Evolutionary conservation across 2,329 filamentous ascomycete genomes (phyloP).

Genomic region (Beauveria caledonica): DNA sequence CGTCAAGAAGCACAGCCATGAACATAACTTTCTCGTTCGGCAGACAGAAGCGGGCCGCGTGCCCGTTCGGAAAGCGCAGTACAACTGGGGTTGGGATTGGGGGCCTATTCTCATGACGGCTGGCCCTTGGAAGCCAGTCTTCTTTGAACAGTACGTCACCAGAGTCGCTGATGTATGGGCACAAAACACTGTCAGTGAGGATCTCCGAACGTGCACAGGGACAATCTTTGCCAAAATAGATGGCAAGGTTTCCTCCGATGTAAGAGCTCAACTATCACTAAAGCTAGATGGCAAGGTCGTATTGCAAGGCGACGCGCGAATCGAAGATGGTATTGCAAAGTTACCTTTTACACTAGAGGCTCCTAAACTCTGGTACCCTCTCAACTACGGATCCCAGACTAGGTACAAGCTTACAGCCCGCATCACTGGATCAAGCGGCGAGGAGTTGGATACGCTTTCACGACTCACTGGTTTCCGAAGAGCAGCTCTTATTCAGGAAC

Average conservation of each 20-base stretch:
- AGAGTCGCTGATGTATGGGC: conserved; percentile 51
- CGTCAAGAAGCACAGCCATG: conserved; percentile 41
- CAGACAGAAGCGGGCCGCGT: conserved; percentile 15
- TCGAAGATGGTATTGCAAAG: background rate
- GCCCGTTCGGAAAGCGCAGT: conserved; percentile 58
- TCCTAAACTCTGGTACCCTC: conserved; percentile 63
- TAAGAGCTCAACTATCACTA: conserved; percentile 21
- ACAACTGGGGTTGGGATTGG: conserved; percentile 68
- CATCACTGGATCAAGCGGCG: conserved; percentile 29
- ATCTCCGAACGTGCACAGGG: conserved; percentile 31
- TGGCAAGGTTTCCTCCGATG: conserved; percentile 20
- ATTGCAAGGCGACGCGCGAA: conserved; percentile 12
- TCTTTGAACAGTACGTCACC: conserved; percentile 53
- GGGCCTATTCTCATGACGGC: conserved; percentile 54
- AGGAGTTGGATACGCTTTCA: conserved; percentile 39
- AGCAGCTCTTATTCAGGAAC: conserved; percentile 45
- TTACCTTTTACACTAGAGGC: conserved; percentile 20
- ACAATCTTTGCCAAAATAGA: conserved; percentile 29
- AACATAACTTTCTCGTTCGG: conserved; percentile 30
- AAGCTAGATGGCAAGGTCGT: conserved; percentile 14
- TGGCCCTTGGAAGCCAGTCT: conserved; percentile 59
- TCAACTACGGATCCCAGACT: conserved; percentile 61
- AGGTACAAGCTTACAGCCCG: conserved; percentile 57
- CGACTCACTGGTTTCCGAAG: conserved; percentile 59
- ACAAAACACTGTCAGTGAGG: conserved; percentile 25